Base-by-base conservation (phyloP, 805 yeast species). In the Vanderwaltozyma polyspora region DNA sequence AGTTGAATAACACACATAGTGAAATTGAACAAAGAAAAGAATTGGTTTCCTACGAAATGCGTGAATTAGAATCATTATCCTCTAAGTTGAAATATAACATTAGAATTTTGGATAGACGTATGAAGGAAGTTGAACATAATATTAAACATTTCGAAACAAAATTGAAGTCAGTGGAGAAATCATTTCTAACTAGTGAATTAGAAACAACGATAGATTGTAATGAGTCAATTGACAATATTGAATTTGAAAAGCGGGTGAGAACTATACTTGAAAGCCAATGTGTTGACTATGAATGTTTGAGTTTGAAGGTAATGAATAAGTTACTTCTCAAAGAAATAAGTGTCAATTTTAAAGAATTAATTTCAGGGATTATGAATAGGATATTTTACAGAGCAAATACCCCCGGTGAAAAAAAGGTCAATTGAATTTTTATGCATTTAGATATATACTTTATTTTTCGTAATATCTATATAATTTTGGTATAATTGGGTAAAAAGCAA, bases 61-160 rank as follows among this genome's bases (percentile, higher is more conserved):
- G 57, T 18, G 79, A 76, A 39, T 59, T 76, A 13, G 71, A 69
- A 33, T 68, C 76, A 7, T 57, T 73, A 33, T 68, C 72, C 23
- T 76, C 82, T 3, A 63, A 77, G 40, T 52, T 81, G 33, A 72
- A 74, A 44, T 81, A 81, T 51, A 89, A 81, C 48, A 60, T 76
- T 29, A 57, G 80, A 15, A 59, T 76, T 28, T 53, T 81, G 21
- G 67, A 67, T 22, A 67, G 70, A 16, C 75, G 79, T 43, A 67
- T 81, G 31, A 67, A 72, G 29, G 91, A 81, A 45, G 77, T 79
- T 6, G 82, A 77, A 44, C 76, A 75, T 19, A 67, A 76, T 29
- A 65, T 74, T 36, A 59, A 64, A 30, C 51, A 64, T 25, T 72
- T 73, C 53, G 58, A 57, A 29, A 26, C 35, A 3, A 56, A 55